A percentile compares a stretch with the other conserved stretches of the same genome.
Conservation (phyloP, 2,329 filamentous ascomycete genomes). For the Biscogniauxia mediterranea region DNA sequence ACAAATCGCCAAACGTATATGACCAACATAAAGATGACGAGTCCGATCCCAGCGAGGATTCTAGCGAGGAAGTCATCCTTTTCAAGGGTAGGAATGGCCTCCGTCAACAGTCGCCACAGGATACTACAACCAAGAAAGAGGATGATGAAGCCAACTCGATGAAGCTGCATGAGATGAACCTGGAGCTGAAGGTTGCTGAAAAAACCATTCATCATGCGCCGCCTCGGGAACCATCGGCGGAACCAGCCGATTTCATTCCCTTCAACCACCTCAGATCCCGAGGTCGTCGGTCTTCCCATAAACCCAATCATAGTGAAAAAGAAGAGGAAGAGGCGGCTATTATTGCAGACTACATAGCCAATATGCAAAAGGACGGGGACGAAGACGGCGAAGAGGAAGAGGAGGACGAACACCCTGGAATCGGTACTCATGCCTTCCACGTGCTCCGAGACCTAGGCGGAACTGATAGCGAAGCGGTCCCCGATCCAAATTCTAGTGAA, state of each 20-base stretch:
- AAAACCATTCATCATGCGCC: constrained; percentile 13
- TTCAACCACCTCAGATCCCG: constrained; percentile 19
- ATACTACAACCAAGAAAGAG: constrained; percentile 2
- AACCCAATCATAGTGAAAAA: constrained; percentile 4
- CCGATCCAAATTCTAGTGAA: constrained; percentile 22
- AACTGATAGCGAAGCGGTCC: constrained; percentile 39
- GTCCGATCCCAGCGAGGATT: constrained; percentile 44
- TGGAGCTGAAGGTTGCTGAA: constrained; percentile 34
- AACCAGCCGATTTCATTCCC: constrained; percentile 21
- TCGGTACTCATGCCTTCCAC: constrained; percentile 28
- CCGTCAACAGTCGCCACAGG: constrained; percentile 16
- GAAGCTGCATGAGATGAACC: constrained; percentile 28
- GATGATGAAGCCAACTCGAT: constrained; percentile 9
- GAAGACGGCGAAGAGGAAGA: constrained; percentile 21
- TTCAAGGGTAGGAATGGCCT: constrained; percentile 55
- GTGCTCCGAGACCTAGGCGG: constrained; percentile 43
- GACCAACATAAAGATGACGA: constrained; percentile 12
- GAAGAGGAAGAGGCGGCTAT: constrained; percentile 52
- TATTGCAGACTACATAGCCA: constrained; percentile 69
- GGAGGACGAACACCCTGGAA: constrained; percentile 17
- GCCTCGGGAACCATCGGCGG: constrained; percentile 8
- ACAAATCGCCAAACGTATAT: constrained; percentile 21
- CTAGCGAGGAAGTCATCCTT: constrained; percentile 71
- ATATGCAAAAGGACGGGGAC: constrained; percentile 47
- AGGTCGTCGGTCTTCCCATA: constrained; percentile 9